These are phyloP conservation scores for Chlamydomonas sp. DNA, from an alignment of 139 green algal species.

Conservation along the genomic window DNA sequence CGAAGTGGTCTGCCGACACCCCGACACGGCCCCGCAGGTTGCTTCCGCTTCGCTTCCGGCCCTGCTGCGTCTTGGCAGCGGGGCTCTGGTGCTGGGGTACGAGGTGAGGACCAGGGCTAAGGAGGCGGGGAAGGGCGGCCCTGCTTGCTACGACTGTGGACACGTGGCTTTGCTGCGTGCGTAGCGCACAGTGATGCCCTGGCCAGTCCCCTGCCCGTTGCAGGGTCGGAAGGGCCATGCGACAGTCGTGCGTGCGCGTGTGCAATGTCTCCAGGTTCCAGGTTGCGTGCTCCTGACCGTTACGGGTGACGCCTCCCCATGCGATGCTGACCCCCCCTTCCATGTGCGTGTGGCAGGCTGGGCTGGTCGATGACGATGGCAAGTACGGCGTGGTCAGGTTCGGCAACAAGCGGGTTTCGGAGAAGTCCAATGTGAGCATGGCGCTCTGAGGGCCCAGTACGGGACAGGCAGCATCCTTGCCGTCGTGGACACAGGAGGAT, in stretches of 20 bases:
- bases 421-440: constrained; percentile 57
- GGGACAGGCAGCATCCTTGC: not conserved
- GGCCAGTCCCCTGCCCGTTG: not conserved
- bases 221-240: not conserved
- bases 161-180: not conserved
- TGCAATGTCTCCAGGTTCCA: constrained; percentile 23
- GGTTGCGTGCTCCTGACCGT: not conserved
- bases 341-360: not conserved
- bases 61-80: constrained; percentile 65
- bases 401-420: constrained; percentile 43
- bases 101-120: not conserved
- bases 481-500: too few species aligned
- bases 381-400: constrained; percentile 58
- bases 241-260: not conserved
- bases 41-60: constrained; percentile 43
- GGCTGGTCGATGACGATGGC: constrained; percentile 47
- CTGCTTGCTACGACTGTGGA: not conserved
- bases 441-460: not conserved
- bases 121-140: too few species aligned
- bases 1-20: not conserved
- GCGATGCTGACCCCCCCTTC: not conserved
- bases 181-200: not conserved
- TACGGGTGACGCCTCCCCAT: not conserved
- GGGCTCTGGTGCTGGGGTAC: constrained; percentile 70
- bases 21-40: constrained; percentile 13